Evolutionary conservation across 768 basidiomycete genomes (phyloP).

Genomic region (Rickenella mellea): DNA sequence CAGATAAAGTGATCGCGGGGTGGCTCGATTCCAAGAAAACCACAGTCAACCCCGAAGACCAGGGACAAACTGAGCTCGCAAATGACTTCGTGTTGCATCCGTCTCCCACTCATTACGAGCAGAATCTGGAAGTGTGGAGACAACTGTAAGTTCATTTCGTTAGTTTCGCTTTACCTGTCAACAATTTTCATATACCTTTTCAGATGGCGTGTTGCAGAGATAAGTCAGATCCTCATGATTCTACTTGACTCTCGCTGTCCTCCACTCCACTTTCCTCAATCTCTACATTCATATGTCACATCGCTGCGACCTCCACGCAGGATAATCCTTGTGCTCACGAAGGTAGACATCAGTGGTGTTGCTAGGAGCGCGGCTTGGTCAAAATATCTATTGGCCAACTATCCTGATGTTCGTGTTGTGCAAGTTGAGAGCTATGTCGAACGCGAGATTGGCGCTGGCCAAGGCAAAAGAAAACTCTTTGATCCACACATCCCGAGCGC

Average conservation of each 20-base stretch:
- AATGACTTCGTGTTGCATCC: constrained; percentile 32
- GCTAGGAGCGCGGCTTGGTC: constrained; percentile 58
- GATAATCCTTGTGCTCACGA: constrained; percentile 74
- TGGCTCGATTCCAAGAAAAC: constrained; percentile 48
- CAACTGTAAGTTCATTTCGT: constrained; percentile 55
- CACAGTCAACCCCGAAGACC: constrained; percentile 1
- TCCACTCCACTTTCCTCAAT: constrained; percentile 75
- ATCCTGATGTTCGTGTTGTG: constrained; percentile 53
- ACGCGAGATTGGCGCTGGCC: constrained; percentile 27
- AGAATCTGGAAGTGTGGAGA: constrained; percentile 91
- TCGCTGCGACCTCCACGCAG: constrained; percentile 24
- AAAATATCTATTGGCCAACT: constrained; percentile 39
- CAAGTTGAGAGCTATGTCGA: constrained; percentile 70
- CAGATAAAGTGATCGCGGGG: constrained; percentile 43
- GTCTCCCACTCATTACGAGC: constrained; percentile 76
- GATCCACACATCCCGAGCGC: constrained; percentile 61
- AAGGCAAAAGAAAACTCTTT: constrained; percentile 38
- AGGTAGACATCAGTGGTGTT: constrained; percentile 77
- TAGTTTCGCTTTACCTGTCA: constrained; percentile 1
- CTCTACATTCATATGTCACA: constrained; percentile 56
- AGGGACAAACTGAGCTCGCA: constrained; percentile 4
- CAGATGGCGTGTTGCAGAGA: constrained; percentile 92
- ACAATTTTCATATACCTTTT: constrained; percentile 7
- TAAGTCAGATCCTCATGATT: constrained; percentile 79
- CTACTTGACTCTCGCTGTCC: constrained; percentile 89